Conservation (phyloP, 1,284 basidiomycete genomes). For the Schizopora paradoxa region DNA sequence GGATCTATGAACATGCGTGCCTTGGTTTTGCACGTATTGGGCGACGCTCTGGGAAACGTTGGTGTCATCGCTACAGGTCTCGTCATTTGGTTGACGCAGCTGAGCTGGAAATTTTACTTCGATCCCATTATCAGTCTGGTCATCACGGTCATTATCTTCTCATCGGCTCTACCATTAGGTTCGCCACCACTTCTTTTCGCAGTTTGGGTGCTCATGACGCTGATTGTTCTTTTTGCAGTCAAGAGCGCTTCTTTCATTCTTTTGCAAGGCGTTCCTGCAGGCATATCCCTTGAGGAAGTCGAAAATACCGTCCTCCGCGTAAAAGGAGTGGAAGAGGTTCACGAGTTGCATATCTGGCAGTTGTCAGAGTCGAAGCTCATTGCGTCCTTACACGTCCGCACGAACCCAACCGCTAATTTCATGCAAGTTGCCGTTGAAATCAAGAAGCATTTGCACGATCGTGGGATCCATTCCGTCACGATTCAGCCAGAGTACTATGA, state of each 20-base stretch:
- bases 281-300: slow-evolving; percentile 85
- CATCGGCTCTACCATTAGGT: slow-evolving; percentile 91
- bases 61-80: slow-evolving; percentile 95
- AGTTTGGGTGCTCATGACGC: slow-evolving; percentile 17
- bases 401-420: slow-evolving; percentile 78
- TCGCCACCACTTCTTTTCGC: slow-evolving; percentile 11
- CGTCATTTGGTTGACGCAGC: slow-evolving; percentile 81
- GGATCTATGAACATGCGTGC: slow-evolving; percentile 98
- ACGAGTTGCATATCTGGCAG: slow-evolving; percentile 98
- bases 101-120: slow-evolving; percentile 83
- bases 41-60: slow-evolving; percentile 96
- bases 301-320: slow-evolving; percentile 75
- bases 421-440: slow-evolving; percentile 88
- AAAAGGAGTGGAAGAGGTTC: slow-evolving; percentile 86
- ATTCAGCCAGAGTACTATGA: slow-evolving; percentile 79
- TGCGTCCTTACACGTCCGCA: slow-evolving; percentile 92
- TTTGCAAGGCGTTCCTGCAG: slow-evolving; percentile 92
- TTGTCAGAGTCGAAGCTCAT: slow-evolving; percentile 86
- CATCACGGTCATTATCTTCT: slow-evolving; percentile 97
- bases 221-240: slow-evolving; percentile 43
- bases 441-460: slow-evolving; percentile 77
- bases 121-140: slow-evolving; percentile 93
- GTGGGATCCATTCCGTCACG: slow-evolving; percentile 92
- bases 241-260: slow-evolving; percentile 94
- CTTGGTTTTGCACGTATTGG: slow-evolving; percentile 89